A percentile compares a stretch with the other conserved stretches of the same genome.
Conservation (phyloP, 345 rosid species). For the Camelina neglecta region DNA sequence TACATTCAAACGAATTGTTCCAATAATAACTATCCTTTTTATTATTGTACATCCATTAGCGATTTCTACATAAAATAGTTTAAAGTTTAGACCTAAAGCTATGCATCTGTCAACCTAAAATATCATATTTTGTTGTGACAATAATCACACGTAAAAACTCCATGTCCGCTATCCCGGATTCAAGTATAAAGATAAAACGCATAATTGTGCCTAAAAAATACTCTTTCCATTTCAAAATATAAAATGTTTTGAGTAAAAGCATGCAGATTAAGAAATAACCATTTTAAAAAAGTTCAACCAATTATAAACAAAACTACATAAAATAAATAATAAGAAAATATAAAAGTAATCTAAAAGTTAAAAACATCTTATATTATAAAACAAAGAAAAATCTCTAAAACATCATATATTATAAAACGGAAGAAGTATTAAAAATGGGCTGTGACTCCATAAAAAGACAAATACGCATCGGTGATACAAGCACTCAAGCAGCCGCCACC, state of each 20-base stretch:
- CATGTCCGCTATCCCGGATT: neutral
- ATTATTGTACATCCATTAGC: neutral
- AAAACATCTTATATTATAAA: no score
- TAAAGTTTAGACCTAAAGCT: neutral
- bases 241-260: no score
- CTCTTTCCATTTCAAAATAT: no score
- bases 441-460: slow-evolving; percentile 26
- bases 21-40: neutral
- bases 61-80: neutral
- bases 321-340: no score
- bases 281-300: no score
- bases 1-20: neutral
- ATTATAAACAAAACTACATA: no score
- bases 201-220: neutral
- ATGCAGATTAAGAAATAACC: no score
- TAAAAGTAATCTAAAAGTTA: no score
- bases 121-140: slow-evolving; percentile 10
- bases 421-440: neutral
- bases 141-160: slow-evolving; percentile 12
- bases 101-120: neutral
- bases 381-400: no score
- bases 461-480: slow-evolving; percentile 14
- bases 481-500: slow-evolving; percentile 38
- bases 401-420: no score
- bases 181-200: neutral